Conservation (phyloP, 1,284 basidiomycete species). For the Microbotryum intermedium region DNA sequence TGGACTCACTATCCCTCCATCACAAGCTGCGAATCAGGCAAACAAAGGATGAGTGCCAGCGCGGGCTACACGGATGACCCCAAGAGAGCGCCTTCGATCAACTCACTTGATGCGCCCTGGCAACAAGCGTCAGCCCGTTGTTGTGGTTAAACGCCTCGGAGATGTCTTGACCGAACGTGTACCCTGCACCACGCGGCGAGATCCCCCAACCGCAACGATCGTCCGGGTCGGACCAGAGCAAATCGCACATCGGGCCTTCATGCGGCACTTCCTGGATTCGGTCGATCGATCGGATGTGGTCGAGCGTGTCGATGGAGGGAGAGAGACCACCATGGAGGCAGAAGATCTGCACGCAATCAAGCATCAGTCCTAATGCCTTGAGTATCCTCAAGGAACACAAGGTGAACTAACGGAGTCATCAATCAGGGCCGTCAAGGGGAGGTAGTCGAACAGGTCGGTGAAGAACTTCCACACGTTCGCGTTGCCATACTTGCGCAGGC, state of each 20-base stretch:
- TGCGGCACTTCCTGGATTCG: conserved; percentile 98
- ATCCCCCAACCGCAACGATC: conserved; percentile 99
- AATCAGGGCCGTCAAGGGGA: conserved; percentile 92
- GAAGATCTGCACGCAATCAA: conserved; percentile 64
- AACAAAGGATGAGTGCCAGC: conserved; percentile 8
- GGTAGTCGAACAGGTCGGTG: conserved; percentile 96
- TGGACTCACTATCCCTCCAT: conserved; percentile 5
- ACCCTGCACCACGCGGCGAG: conserved; percentile 95
- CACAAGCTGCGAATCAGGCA: conserved; percentile 2
- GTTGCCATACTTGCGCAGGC: conserved; percentile 97
- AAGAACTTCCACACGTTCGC: conserved; percentile 99
- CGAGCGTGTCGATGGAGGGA: conserved; percentile 97
- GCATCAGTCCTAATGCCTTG: conserved; percentile 56
- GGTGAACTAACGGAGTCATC: conserved; percentile 80
- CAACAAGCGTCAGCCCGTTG: conserved; percentile 91
- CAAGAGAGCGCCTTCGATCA: conserved; percentile 42
- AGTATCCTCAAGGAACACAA: conserved; percentile 34
- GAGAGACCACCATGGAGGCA: conserved; percentile 97
- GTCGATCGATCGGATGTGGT: conserved; percentile 97
- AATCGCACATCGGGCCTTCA: conserved; percentile 98
- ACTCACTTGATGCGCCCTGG: conserved; percentile 86
- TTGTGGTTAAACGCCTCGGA: conserved; percentile 98
- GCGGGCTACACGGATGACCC: too few species aligned
- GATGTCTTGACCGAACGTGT: conserved; percentile 99
- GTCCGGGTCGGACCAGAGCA: conserved; percentile 98